Conservation (phyloP, 2,329 filamentous ascomycete species). For the Chaetomiaceae sp. region DNA sequence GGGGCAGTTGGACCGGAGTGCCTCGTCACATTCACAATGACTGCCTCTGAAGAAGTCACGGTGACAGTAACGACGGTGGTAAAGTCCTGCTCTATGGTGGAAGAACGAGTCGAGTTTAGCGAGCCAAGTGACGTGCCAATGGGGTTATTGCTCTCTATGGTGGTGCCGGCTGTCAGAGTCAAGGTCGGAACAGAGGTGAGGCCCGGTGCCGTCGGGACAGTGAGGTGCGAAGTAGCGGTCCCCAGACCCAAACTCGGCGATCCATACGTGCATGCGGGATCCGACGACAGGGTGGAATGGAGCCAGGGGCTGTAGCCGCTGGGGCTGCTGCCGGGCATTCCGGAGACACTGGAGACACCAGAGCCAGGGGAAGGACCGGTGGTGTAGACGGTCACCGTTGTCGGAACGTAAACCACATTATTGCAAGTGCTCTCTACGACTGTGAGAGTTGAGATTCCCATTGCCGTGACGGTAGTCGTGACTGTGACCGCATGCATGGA, state of each 20-base stretch:
- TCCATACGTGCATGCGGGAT: not conserved
- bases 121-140: conserved; percentile 1
- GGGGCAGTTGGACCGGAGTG: not conserved
- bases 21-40: not conserved
- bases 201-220: not conserved
- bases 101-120: not conserved
- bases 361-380: conserved; percentile 2
- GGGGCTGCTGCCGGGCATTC: not conserved
- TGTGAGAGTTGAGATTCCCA: conserved; percentile 9
- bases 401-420: not conserved
- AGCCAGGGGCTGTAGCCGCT: conserved; percentile 2
- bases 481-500: not conserved
- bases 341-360: not conserved
- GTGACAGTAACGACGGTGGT: conserved; percentile 7
- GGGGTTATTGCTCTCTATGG: conserved; percentile 5
- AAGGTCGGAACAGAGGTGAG: not conserved
- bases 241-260: not conserved
- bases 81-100: not conserved
- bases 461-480: conserved; percentile 11
- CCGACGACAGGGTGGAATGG: not conserved
- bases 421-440: conserved; percentile 7
- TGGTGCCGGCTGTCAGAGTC: not conserved
- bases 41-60: conserved; percentile 3
- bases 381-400: conserved; percentile 14
- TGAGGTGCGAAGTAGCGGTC: not conserved